A percentile compares a stretch with the other conserved stretches of the same genome.
phyloP scores from a whole-genome alignment of 106 monocot species.

The Iris macrosiphon region DNA sequence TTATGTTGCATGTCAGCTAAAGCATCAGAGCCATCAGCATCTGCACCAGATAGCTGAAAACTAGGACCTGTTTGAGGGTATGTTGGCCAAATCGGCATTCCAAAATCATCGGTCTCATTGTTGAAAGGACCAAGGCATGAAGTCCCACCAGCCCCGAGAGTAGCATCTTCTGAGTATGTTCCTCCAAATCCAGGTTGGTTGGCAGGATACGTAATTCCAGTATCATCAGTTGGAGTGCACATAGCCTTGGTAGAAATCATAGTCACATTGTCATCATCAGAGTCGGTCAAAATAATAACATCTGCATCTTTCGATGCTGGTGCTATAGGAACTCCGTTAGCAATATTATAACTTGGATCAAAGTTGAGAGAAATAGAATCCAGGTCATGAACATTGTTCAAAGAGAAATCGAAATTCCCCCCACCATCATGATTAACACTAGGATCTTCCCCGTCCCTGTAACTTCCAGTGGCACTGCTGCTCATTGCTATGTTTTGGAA shows the following conservation, averaged over 20 bases:
- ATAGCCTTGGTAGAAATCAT: slow-evolving; percentile 4
- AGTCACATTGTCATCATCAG: slow-evolving; percentile 51
- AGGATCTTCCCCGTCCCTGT: slow-evolving; percentile 40
- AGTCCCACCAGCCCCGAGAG: slow-evolving; percentile 18
- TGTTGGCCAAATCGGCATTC: slow-evolving; percentile 31
- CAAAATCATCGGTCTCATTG: slow-evolving; percentile 31
- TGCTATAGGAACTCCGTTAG: slow-evolving; percentile 16
- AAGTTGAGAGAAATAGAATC: slow-evolving; percentile 33
- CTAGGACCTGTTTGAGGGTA: slow-evolving; percentile 21
- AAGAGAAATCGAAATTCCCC: slow-evolving; percentile 26
- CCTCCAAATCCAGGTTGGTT: slow-evolving; percentile 20
- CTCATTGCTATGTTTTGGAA: slow-evolving; percentile 28
- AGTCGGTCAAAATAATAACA: slow-evolving; percentile 58
- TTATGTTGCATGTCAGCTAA: slow-evolving; percentile 13
- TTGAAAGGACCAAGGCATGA: slow-evolving; percentile 19
- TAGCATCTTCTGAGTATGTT: slow-evolving; percentile 22
- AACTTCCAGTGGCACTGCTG: slow-evolving; percentile 44
- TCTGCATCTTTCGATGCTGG: slow-evolving; percentile 17
- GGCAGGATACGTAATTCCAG: slow-evolving; percentile 8
- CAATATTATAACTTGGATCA: slow-evolving; percentile 17
- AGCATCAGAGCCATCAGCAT: slow-evolving; percentile 23
- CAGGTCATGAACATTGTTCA: slow-evolving; percentile 28
- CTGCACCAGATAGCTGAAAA: slow-evolving; percentile 35
- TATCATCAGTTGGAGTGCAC: neutral
- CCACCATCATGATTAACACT: slow-evolving; percentile 59